Percentiles rank a stretch among this genome's conserved stretches.
Conservation (phyloP, 2,329 filamentous ascomycete species). For the Zymoseptoria brevis region DNA sequence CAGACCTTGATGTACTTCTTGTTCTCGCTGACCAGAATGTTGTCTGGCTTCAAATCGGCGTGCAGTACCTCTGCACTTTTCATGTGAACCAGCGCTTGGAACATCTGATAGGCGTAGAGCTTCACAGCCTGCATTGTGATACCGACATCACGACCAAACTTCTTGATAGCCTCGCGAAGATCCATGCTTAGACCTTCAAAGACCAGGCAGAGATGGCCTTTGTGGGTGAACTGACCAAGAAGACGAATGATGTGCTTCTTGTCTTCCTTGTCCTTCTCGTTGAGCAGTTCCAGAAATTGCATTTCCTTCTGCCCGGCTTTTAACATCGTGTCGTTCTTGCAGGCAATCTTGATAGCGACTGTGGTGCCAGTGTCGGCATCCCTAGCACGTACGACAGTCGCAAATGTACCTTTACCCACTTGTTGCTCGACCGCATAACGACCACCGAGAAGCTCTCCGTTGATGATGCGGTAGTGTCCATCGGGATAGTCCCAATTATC, state of each 20-base stretch:
- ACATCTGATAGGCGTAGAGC: conserved; percentile 89
- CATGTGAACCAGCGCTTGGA: conserved; percentile 78
- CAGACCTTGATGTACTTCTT: conserved; percentile 87
- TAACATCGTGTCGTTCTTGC: conserved; percentile 66
- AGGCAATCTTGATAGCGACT: conserved; percentile 97
- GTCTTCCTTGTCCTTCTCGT: conserved; percentile 75
- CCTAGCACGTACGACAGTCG: conserved; percentile 81
- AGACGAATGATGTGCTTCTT: conserved; percentile 89
- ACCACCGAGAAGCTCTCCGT: conserved; percentile 80
- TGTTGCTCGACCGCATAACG: conserved; percentile 84
- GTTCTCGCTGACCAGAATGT: conserved; percentile 80
- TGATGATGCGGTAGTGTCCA: conserved; percentile 91
- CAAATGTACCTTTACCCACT: conserved; percentile 92
- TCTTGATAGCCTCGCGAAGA: conserved; percentile 85
- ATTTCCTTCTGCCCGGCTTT: conserved; percentile 94
- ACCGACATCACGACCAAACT: conserved; percentile 89
- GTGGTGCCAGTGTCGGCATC: conserved; percentile 61
- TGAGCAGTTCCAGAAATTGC: conserved; percentile 81
- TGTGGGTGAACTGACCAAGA: conserved; percentile 83
- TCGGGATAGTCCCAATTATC: conserved; percentile 92
- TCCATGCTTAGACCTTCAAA: conserved; percentile 94
- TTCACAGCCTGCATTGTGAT: conserved; percentile 83
- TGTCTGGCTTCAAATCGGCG: conserved; percentile 95
- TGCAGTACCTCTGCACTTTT: conserved; percentile 90
- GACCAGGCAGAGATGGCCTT: conserved; percentile 89